phyloP scores from a whole-genome alignment of 768 basidiomycete genomes.

The Tephrocybe rancida region DNA sequence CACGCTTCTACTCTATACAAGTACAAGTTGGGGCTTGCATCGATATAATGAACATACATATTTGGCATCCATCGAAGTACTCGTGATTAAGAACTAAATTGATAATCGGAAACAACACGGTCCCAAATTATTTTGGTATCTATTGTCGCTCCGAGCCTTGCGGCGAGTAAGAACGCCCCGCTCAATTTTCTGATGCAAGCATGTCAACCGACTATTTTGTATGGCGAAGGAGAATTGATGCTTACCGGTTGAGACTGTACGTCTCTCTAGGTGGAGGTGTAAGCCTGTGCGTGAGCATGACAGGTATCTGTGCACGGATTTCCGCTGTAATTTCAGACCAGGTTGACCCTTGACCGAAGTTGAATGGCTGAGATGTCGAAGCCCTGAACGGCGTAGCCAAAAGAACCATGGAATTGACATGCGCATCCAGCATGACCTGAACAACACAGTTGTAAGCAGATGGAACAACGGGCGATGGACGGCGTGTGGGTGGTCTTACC shows the following conservation, averaged over 20 bases:
- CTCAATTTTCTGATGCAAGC: slow-evolving; percentile 65
- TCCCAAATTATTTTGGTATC: slow-evolving; percentile 81
- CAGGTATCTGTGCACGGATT: slow-evolving; percentile 82
- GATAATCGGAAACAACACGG: slow-evolving; percentile 50
- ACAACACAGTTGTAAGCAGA: not conserved
- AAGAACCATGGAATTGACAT: slow-evolving; percentile 79
- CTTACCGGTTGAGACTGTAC: slow-evolving; percentile 88
- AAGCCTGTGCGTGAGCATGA: slow-evolving; percentile 86
- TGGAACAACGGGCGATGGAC: slow-evolving; percentile 8
- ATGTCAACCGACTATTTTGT: not conserved
- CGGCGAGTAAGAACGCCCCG: slow-evolving; percentile 78
- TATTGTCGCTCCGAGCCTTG: slow-evolving; percentile 72
- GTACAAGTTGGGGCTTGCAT: slow-evolving; percentile 8
- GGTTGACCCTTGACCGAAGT: slow-evolving; percentile 66
- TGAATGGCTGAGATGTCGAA: slow-evolving; percentile 67
- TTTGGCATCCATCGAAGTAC: not conserved
- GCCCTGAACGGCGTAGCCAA: slow-evolving; percentile 85
- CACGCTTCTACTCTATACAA: not conserved
- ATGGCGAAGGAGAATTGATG: not conserved
- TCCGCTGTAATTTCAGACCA: slow-evolving; percentile 76
- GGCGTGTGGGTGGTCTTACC: no score
- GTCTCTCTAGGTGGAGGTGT: slow-evolving; percentile 95
- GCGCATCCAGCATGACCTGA: slow-evolving; percentile 87
- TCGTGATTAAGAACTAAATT: slow-evolving; percentile 24
- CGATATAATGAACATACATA: not conserved